Evolutionary conservation across 768 basidiomycete genomes (phyloP).

Genomic region (Trametes cinnabarina): DNA sequence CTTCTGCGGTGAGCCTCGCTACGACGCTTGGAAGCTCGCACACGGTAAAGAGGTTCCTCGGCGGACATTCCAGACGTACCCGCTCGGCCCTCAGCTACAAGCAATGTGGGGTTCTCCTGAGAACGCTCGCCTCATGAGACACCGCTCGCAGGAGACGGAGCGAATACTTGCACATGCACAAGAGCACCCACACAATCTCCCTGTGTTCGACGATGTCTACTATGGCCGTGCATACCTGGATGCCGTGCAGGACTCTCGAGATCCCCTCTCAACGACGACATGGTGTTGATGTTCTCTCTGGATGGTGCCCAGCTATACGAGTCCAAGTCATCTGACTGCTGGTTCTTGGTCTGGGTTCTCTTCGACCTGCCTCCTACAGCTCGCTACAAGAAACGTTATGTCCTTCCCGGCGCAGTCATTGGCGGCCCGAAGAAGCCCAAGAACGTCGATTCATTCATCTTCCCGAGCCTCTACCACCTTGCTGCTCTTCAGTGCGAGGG

Average conservation of each 20-base stretch:
- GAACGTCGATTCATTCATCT: constrained; percentile 32
- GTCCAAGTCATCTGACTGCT: constrained; percentile 32
- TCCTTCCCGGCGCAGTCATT: constrained; percentile 28
- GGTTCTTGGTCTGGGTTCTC: constrained; percentile 34
- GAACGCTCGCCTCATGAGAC: background rate
- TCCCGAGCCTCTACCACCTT: constrained; percentile 30
- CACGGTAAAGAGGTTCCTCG: constrained; percentile 21
- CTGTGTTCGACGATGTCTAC: constrained; percentile 31
- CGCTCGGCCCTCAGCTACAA: constrained; percentile 44
- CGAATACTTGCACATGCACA: background rate
- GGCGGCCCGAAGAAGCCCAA: constrained; percentile 33
- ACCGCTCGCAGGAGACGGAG: constrained; percentile 1
- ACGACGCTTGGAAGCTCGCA: constrained; percentile 16
- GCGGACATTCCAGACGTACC: constrained; percentile 38
- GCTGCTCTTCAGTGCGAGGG: constrained; percentile 18
- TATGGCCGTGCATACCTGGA: constrained; percentile 30
- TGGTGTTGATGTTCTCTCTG: constrained; percentile 24
- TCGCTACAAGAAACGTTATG: constrained; percentile 31
- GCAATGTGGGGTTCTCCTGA: constrained; percentile 28
- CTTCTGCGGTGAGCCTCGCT: constrained; percentile 32
- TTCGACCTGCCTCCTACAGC: constrained; percentile 21
- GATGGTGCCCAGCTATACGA: constrained; percentile 31
- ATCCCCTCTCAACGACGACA: constrained; percentile 27
- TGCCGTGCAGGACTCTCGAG: constrained; percentile 11
- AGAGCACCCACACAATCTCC: background rate